Conservation (phyloP, 208 protist genomes). For the Crithidia thermophila region DNA sequence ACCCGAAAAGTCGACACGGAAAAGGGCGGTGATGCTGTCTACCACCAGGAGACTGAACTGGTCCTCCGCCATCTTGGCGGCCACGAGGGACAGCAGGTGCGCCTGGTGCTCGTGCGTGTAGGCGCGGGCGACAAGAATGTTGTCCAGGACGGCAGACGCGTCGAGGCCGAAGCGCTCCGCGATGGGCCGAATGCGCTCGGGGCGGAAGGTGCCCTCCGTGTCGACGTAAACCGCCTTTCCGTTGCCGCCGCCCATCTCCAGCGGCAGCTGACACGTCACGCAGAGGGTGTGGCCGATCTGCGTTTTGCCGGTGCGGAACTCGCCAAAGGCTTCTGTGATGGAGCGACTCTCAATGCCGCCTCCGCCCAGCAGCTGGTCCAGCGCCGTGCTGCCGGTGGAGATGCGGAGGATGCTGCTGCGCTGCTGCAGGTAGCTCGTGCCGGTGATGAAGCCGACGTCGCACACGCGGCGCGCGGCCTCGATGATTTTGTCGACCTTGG, state of each 20-base stretch:
- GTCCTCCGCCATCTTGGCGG: conserved; percentile 93
- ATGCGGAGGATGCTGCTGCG: conserved; percentile 89
- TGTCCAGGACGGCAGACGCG: conserved; percentile 91
- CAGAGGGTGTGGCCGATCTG: conserved; percentile 98
- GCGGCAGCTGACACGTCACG: conserved; percentile 96
- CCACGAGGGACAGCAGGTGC: conserved; percentile 90
- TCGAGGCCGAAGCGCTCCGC: conserved; percentile 96
- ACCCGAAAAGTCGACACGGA: conserved; percentile 97
- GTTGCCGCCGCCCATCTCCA: conserved; percentile 91
- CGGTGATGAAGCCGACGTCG: conserved; percentile 90
- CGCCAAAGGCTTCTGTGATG: conserved; percentile 99
- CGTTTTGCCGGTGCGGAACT: conserved; percentile 99
- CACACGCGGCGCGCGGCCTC: conserved; percentile 93
- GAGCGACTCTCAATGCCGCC: conserved; percentile 96
- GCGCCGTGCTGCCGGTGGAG: conserved; percentile 93
- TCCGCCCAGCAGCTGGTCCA: conserved; percentile 96
- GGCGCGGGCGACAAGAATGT: conserved; percentile 97
- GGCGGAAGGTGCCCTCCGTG: conserved; percentile 98
- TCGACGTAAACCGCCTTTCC: conserved; percentile 97
- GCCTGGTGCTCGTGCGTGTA: conserved; percentile 97
- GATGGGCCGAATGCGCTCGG: conserved; percentile 97
- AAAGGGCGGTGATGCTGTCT: conserved; percentile 99
- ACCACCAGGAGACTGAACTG: conserved; percentile 96
- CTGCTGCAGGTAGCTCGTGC: conserved; percentile 85
- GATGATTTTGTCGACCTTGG: conserved; percentile 98